Evolutionary conservation across 257 asterid genomes (phyloP), one percentile per base, ranked within the genome.

Genomic region (Verbena officinalis): DNA sequence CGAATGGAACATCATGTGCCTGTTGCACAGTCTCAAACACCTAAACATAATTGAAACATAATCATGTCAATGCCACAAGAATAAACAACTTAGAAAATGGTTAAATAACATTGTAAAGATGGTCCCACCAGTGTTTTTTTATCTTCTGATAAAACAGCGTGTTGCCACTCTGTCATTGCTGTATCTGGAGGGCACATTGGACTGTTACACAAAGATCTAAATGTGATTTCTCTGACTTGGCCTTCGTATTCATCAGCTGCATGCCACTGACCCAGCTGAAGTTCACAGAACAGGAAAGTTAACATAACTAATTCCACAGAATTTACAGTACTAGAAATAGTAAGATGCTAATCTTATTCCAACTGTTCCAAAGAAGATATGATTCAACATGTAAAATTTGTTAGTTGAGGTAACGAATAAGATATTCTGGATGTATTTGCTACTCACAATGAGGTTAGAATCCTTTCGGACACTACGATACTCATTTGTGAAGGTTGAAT

Each of bases 181-280:
- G 99, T 90, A 82, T 94, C 99, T 14, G 96, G 97, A 27, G 99
- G 99, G 79, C 99, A 94, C 99, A 94, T 94, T 19, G 99, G 99
- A 77, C 99, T 94, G 73, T 80, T 88, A 78, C 99, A 94, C 71
- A 90, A 50, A 51, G 96, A 80, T 79, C 99, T 80, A 71, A 86
- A 88, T 6, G 86, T 90, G 65, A 88, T 81, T 80, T 94, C 99
- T 80, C 99, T 80, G 12, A 94, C 96, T 83, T 88, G 96, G 60
- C 99, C 99, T 42, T 83, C 93, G 63, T 90, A 94, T 73, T 94
- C 96, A 67, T 83, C 96, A 43, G 97, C 81, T 20, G 95, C 82
- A 79, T 90, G 95, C 97, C 96, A 94, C 69, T 81, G 95, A 64
- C 99, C 97, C 72, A 94, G 83, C 99, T 90, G 79, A 63, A 71